Base-by-base conservation (phyloP, 306 rosid species). In the Acacia crassicarpa region DNA sequence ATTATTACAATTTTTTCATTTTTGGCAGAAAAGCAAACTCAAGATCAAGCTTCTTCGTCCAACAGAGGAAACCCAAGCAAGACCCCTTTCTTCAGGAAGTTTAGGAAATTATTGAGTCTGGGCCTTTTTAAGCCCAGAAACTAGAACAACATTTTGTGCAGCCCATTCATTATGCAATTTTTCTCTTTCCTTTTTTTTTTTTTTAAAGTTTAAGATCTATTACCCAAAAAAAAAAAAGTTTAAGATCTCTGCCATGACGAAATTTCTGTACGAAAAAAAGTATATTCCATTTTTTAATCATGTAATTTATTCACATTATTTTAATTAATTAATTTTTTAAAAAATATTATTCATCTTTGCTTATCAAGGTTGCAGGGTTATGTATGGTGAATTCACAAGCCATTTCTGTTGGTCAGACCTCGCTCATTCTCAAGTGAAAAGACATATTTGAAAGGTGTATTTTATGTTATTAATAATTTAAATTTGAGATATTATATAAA, bases 81-180 rank as follows among this genome's bases (percentile, higher is more conserved):
- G 68, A 3, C 69, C 14, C 27, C 79, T 35, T 70, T 83, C 62
- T 68, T 81, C 38, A 81, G 59, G 83, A 87, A 69, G 85, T 62
- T 87, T 83, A 87, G 78, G 82, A 87, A 49, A 84, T 62, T 84
- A 61, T 68, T 83, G 10, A 83, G 82, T 67, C 59, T 86, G 2
- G 41, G 87, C 78, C n/a, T 87, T 75, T 87, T 87, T 82, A 56
- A 78, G 74, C 61, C 63, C 89, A 4, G 74, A 62, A 72, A 74
- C 1, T 87, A 81, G 80, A 69, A 17, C 67, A 38, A 83, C 35
- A 48, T 32, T 56, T 73, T 22, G 19, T 76, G 33, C 53, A 23
- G 19, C 23, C 17, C 74, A 49, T 74, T 56, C 0, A 38, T n/a
- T 43, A 16, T n/a, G 40, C 0, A 44, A 46, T 11, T 4, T 56